phyloP scores from a whole-genome alignment of 805 yeast species.

The Candida methanosorbosa region DNA sequence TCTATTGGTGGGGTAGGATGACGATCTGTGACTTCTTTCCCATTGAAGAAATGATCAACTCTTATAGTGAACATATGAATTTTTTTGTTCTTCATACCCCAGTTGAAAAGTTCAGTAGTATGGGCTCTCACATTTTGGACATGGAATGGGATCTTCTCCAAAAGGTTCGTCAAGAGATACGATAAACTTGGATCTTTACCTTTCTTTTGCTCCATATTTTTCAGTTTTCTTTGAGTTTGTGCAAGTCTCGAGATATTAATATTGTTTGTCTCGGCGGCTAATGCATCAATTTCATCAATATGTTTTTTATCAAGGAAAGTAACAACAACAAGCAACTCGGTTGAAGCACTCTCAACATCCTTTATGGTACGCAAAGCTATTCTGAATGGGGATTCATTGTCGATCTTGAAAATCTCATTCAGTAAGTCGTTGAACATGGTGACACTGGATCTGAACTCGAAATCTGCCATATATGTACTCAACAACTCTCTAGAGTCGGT shows the following conservation, averaged over 20 bases:
- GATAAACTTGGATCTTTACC: no score
- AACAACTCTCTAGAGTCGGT: constrained; percentile 24
- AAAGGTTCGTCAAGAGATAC: not conserved
- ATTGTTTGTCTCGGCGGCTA: constrained; percentile 1
- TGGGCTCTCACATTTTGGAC: not conserved
- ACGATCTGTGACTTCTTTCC: constrained; percentile 10
- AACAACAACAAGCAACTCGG: constrained; percentile 8
- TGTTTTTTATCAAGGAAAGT: constrained; percentile 8
- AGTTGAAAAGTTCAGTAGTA: not conserved
- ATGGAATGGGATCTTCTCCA: not conserved
- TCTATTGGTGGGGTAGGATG: constrained; percentile 23
- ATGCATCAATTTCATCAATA: constrained; percentile 5
- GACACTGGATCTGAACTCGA: constrained; percentile 58
- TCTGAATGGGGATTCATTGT: constrained; percentile 28
- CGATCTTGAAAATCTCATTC: constrained; percentile 24
- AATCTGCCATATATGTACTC: constrained; percentile 49
- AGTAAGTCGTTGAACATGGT: constrained; percentile 41
- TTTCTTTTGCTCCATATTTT: not conserved
- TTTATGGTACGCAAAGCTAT: constrained; percentile 16
- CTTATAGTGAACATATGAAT: constrained; percentile 29
- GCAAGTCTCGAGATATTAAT: not conserved
- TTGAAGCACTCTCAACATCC: constrained; percentile 6
- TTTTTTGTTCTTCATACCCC: constrained; percentile 1
- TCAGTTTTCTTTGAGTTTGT: not conserved
- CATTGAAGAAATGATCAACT: constrained; percentile 28